Percentiles rank a stretch among this genome's conserved stretches.
Evolutionary conservation across 345 rosid genomes (phyloP).

Genomic region (Clarkia xantiana): DNA sequence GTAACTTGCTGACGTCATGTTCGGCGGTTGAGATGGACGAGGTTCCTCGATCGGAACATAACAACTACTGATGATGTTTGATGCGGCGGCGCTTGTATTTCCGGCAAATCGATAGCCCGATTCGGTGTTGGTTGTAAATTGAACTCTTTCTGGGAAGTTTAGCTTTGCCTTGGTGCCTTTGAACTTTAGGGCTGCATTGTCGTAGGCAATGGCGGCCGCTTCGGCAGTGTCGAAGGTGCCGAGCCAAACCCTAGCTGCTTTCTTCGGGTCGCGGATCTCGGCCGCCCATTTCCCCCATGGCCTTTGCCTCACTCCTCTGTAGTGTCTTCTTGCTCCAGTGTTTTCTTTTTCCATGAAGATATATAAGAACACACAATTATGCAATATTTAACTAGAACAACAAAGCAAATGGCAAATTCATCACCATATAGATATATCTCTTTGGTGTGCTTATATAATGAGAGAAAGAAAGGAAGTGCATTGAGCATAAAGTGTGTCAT

Average conservation of each 20-base stretch:
- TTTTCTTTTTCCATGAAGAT: slow-evolving; percentile 20
- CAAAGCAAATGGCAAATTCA: no score
- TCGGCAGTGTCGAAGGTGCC: slow-evolving; percentile 90
- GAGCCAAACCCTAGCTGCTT: slow-evolving; percentile 83
- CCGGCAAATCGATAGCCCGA: no score
- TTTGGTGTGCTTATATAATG: no score
- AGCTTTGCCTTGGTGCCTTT: slow-evolving; percentile 92
- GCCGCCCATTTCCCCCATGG: slow-evolving; percentile 99
- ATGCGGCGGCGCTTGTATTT: no score
- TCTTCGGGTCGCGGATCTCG: slow-evolving; percentile 83
- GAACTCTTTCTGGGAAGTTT: slow-evolving; percentile 76
- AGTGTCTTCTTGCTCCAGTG: slow-evolving; percentile 41
- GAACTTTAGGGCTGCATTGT: slow-evolving; percentile 80
- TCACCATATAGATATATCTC: no score
- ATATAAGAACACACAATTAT: no score
- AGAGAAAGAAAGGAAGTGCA: no score
- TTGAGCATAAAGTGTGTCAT: no score
- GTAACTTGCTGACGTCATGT: slow-evolving; percentile 16
- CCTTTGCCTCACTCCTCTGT: slow-evolving; percentile 93
- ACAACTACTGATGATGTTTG: not conserved
- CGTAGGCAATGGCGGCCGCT: slow-evolving; percentile 88
- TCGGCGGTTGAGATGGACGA: slow-evolving; percentile 6
- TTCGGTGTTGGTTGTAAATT: slow-evolving; percentile 1
- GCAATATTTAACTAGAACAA: no score
- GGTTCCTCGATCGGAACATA: not conserved